These are phyloP conservation scores for Coemansia sp. DNA, from an alignment of 192 early-diverging fungal species.

Conservation along the genomic window DNA sequence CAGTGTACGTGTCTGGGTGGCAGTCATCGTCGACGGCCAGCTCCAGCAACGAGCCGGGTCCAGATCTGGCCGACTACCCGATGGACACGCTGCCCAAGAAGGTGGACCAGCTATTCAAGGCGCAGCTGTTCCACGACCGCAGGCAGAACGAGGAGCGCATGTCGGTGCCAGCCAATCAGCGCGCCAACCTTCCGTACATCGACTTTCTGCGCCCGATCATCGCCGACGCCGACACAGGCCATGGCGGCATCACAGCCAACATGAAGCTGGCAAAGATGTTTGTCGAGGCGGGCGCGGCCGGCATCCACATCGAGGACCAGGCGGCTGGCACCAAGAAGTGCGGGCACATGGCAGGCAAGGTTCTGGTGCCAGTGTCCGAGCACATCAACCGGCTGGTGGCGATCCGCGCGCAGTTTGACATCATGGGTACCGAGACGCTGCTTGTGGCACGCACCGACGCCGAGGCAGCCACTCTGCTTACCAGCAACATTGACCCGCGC, in stretches of 20 bases:
- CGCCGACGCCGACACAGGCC: slow-evolving; percentile 97
- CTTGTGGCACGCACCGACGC: slow-evolving; percentile 95
- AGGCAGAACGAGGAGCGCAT: slow-evolving; percentile 92
- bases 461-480: slow-evolving; percentile 95
- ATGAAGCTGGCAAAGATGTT: slow-evolving; percentile 98
- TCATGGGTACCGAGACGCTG: slow-evolving; percentile 96
- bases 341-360: slow-evolving; percentile 99
- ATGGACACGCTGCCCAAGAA: slow-evolving; percentile 99
- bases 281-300: slow-evolving; percentile 94
- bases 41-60: slow-evolving; percentile 93
- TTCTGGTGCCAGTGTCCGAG: slow-evolving; percentile 95
- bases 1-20: slow-evolving; percentile 98
- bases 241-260: slow-evolving; percentile 96
- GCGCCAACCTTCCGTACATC: slow-evolving; percentile 70
- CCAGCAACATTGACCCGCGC: slow-evolving; percentile 93
- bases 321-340: slow-evolving; percentile 97
- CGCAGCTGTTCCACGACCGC: slow-evolving; percentile 96
- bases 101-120: slow-evolving; percentile 97
- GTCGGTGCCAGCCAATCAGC: slow-evolving; percentile 63
- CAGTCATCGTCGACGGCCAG: slow-evolving; percentile 97
- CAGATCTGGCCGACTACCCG: slow-evolving; percentile 98
- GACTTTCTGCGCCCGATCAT: slow-evolving; percentile 96
- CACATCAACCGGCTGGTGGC: slow-evolving; percentile 97
- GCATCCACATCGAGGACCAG: slow-evolving; percentile 94
- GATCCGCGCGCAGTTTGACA: slow-evolving; percentile 94